Evolutionary conservation across 768 basidiomycete genomes (phyloP).

Genomic region (Leccinum olivaceopallidum): DNA sequence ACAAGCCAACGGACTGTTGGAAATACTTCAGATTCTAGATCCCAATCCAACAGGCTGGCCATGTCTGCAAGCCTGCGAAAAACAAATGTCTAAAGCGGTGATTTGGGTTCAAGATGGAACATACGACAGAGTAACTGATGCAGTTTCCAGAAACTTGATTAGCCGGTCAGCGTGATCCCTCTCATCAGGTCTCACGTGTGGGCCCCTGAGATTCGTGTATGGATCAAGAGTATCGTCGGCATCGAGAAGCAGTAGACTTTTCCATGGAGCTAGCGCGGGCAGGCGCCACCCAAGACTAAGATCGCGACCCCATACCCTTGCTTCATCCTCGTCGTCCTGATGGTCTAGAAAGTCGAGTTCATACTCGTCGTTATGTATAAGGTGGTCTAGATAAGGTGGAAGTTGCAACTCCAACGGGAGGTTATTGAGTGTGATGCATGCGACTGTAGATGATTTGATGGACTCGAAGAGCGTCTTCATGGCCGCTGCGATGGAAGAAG

Average conservation of each 20-base stretch:
- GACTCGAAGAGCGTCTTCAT: constrained; percentile 80
- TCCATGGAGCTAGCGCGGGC: constrained; percentile 85
- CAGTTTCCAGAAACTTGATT: constrained; percentile 72
- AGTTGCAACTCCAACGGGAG: constrained; percentile 86
- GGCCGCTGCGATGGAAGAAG: constrained; percentile 73
- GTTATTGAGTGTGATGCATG: constrained; percentile 75
- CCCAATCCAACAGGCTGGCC: constrained; percentile 79
- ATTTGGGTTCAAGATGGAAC: constrained; percentile 29
- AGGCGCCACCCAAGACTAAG: constrained; percentile 72
- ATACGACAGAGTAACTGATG: constrained; percentile 74
- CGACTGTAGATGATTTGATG: constrained; percentile 73
- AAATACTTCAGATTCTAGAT: constrained; percentile 78
- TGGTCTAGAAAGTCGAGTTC: constrained; percentile 52
- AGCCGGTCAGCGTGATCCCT: constrained; percentile 67
- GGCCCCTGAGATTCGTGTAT: constrained; percentile 57
- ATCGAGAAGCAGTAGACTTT: constrained; percentile 79
- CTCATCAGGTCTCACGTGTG: constrained; percentile 64
- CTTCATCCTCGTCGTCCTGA: constrained; percentile 52
- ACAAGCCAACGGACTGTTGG: constrained; percentile 93
- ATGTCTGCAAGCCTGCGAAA: constrained; percentile 68
- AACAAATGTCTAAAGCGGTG: not conserved
- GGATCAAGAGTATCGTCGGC: constrained; percentile 56
- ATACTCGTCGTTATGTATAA: constrained; percentile 65
- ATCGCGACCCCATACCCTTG: constrained; percentile 63
- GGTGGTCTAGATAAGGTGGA: constrained; percentile 73